Base-by-base conservation (phyloP, 371 early-diverging fungal species). In the Mortierella sp. region DNA sequence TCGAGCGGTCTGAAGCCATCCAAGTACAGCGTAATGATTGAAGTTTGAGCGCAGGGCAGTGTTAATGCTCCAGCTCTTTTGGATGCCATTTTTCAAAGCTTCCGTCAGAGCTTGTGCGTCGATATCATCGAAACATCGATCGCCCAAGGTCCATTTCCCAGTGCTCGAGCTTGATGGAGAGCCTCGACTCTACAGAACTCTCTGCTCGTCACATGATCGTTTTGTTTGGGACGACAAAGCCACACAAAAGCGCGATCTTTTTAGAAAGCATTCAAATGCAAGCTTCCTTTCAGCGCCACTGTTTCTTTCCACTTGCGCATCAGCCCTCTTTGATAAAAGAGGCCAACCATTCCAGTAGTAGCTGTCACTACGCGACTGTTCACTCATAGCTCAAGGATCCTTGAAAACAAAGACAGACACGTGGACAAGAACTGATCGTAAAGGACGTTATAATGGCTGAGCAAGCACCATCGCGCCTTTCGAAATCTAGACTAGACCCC, bases 31-130 rank as follows among this genome's bases (percentile, higher is more conserved):
- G 66, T 94, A 1, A 75, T 84, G 40, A 84, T 93, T 43, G 92
- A 93, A 57, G 84, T 94, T 0, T 95, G 96, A 95, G 84, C 87
- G 0, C 88, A 92, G 32, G 94, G 94, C 2, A 83, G 83, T 20
- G 77, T 93, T 39, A 90, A 92, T 43, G 73, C 87, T 1, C 74
- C 87, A 0, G 83, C 84, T 0, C 77, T 94, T 1, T 72, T 89
- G 20, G 86, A 87, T 0, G 73, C 88, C 37, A 74, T 93, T 20
- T 78, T 77, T 32, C 80, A 77, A 51, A 86, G 88, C 55, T 87
- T 92, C 65, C 79, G 83, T 11, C 92, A 93, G 68, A 90, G 88
- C 45, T 70, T 92, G 2, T 92, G 91, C 64, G 94, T 94, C 61
- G 94, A 93, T 68, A 79, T 90, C 14, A 83, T 93, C 26, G 95